Conservation (phyloP, 257 asterid species). For the Solanum pennellii region DNA sequence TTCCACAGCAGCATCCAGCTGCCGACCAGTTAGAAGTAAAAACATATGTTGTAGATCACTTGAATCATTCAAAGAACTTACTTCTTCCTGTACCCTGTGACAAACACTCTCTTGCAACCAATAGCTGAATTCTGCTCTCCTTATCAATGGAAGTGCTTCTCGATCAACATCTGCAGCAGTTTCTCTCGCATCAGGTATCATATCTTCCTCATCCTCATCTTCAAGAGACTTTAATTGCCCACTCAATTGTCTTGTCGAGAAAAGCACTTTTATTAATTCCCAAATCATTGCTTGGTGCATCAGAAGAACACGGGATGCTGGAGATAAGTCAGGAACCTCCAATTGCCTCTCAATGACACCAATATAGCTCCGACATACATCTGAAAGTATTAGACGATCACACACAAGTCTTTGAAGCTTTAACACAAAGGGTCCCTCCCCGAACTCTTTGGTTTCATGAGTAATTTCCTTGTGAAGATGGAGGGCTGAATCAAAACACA, state of each 20-base stretch:
- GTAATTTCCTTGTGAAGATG: slow-evolving; percentile 66
- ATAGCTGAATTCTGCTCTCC: slow-evolving; percentile 83
- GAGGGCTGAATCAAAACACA: slow-evolving; percentile 72
- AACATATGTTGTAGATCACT: slow-evolving; percentile 73
- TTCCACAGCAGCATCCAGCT: slow-evolving; percentile 82
- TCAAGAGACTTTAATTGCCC: slow-evolving; percentile 38
- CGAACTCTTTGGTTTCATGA: slow-evolving; percentile 48
- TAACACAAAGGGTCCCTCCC: slow-evolving; percentile 44
- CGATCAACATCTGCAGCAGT: slow-evolving; percentile 46
- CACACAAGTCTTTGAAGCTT: slow-evolving; percentile 72
- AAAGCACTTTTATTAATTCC: slow-evolving; percentile 89
- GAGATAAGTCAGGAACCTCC: slow-evolving; percentile 54
- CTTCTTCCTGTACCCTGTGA: slow-evolving; percentile 83
- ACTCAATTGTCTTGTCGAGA: slow-evolving; percentile 45
- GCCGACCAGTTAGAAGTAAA: slow-evolving; percentile 87
- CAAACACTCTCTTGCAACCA: slow-evolving; percentile 96
- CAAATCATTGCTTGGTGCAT: slow-evolving; percentile 93
- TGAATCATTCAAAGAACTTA: slow-evolving; percentile 53
- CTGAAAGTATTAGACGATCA: slow-evolving; percentile 54
- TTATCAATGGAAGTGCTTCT: slow-evolving; percentile 73
- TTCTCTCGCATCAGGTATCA: slow-evolving; percentile 54
- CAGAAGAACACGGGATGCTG: slow-evolving; percentile 52
- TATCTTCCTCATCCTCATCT: slow-evolving; percentile 66
- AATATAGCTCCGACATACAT: slow-evolving; percentile 70
- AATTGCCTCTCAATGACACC: slow-evolving; percentile 72